These are phyloP conservation scores for Neurospora intermedia DNA, from an alignment of 495 filamentous ascomycete species.

Conservation along the genomic window DNA sequence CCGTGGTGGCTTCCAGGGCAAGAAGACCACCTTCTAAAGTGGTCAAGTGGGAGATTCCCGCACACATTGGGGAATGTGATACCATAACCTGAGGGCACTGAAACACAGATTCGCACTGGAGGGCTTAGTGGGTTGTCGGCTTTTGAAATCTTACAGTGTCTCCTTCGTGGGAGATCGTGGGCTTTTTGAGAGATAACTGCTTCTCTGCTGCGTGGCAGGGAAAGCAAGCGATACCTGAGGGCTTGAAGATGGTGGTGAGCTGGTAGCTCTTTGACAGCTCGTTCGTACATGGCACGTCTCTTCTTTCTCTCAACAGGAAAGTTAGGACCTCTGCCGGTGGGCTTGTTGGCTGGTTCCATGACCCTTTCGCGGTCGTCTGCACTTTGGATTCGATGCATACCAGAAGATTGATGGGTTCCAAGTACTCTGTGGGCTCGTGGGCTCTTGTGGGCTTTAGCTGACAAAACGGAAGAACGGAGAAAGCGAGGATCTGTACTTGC, in stretches of 20 bases:
- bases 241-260: conserved; percentile 36
- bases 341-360: conserved; percentile 5
- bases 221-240: conserved; percentile 38
- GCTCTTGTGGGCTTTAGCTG: conserved; percentile 29
- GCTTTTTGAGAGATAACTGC: conserved; percentile 37
- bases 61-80: conserved; percentile 25
- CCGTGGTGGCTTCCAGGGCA: conserved; percentile 59
- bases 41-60: conserved; percentile 6
- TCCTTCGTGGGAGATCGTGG: conserved; percentile 28
- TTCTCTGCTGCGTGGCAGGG: conserved; percentile 8
- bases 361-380: conserved; percentile 1
- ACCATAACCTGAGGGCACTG: conserved; percentile 27
- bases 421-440: conserved; percentile 32
- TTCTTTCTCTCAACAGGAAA: not conserved
- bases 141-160: conserved; percentile 31
- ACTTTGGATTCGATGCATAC: not conserved
- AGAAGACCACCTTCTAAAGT: conserved; percentile 80
- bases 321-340: conserved; percentile 6
- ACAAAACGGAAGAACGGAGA: not conserved
- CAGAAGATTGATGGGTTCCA: conserved; percentile 18
- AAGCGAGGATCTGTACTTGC: not conserved
- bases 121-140: conserved; percentile 43
- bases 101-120: conserved; percentile 21
- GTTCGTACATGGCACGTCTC: conserved; percentile 13
- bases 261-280: conserved; percentile 37